Percentiles rank a stretch among this genome's conserved stretches.
Evolutionary conservation across 2,329 filamentous ascomycete species (phyloP).

Genomic region (Scorias spongiosa): DNA sequence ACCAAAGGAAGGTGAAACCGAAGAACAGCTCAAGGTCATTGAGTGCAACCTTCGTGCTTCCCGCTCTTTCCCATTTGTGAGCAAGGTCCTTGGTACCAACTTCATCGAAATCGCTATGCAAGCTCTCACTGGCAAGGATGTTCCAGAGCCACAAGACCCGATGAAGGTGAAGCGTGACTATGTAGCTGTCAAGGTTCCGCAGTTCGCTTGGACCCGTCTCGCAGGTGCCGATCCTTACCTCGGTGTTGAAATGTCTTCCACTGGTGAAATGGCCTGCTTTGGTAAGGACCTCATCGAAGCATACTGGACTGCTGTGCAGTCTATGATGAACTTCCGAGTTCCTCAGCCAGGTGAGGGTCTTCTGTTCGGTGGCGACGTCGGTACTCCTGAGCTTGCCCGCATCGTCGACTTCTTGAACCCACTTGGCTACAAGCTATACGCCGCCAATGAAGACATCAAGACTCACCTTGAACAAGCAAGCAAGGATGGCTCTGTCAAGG

Average conservation of each 20-base stretch:
- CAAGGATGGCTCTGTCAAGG: slow-evolving; percentile 47
- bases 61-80: slow-evolving; percentile 94
- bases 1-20: slow-evolving; percentile 51
- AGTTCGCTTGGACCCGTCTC: slow-evolving; percentile 97
- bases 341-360: slow-evolving; percentile 90
- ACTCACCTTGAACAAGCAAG: slow-evolving; percentile 57
- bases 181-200: slow-evolving; percentile 90
- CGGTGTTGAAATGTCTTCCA: slow-evolving; percentile 93
- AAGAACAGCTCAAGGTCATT: slow-evolving; percentile 79
- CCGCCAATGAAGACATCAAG: slow-evolving; percentile 71
- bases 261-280: slow-evolving; percentile 97
- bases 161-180: slow-evolving; percentile 87
- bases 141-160: slow-evolving; percentile 71
- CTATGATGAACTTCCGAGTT: slow-evolving; percentile 97
- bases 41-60: slow-evolving; percentile 97
- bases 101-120: slow-evolving; percentile 94
- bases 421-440: slow-evolving; percentile 87
- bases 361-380: slow-evolving; percentile 75
- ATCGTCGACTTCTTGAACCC: slow-evolving; percentile 79
- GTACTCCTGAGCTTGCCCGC: slow-evolving; percentile 53
- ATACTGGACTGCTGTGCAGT: slow-evolving; percentile 94
- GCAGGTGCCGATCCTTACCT: slow-evolving; percentile 95
- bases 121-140: slow-evolving; percentile 70
- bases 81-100: slow-evolving; percentile 90
- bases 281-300: slow-evolving; percentile 90